phyloP scores from a whole-genome alignment of 1,284 basidiomycete genomes.

The Ustanciosporium gigantosporum region DNA sequence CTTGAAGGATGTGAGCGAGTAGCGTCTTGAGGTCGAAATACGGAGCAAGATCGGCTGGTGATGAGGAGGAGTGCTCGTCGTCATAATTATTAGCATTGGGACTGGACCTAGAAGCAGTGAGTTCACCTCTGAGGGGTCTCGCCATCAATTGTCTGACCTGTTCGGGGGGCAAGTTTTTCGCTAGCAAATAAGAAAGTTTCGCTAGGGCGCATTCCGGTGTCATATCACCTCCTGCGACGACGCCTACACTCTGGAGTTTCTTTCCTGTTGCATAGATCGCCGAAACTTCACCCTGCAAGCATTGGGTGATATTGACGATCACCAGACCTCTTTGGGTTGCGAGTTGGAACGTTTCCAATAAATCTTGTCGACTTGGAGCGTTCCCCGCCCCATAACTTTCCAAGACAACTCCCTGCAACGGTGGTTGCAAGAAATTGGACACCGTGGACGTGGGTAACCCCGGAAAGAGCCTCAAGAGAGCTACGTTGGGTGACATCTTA shows the following conservation, averaged over 20 bases:
- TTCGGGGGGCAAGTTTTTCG: conserved; percentile 73
- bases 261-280: conserved; percentile 76
- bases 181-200: conserved; percentile 84
- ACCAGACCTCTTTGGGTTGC: conserved; percentile 81
- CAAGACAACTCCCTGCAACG: conserved; percentile 69
- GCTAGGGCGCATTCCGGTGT: conserved; percentile 90
- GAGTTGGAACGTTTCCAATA: conserved; percentile 69
- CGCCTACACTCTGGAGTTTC: conserved; percentile 66
- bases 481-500: conserved; percentile 47
- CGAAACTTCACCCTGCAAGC: conserved; percentile 67
- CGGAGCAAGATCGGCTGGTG: conserved; percentile 22
- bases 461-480: conserved; percentile 72
- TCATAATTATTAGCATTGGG: neutral
- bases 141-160: conserved; percentile 78
- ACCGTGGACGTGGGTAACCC: conserved; percentile 67
- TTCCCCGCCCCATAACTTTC: conserved; percentile 85
- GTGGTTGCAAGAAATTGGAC: conserved; percentile 47
- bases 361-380: conserved; percentile 61
- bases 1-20: conserved; percentile 34
- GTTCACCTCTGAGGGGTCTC: conserved; percentile 81
- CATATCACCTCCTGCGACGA: conserved; percentile 70
- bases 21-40: conserved; percentile 28
- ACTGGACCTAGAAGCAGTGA: conserved; percentile 64
- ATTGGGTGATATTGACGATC: conserved; percentile 88
- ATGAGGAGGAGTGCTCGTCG: conserved; percentile 1